phyloP scores from a whole-genome alignment of 1,284 basidiomycete genomes.

The Grifola frondosa region DNA sequence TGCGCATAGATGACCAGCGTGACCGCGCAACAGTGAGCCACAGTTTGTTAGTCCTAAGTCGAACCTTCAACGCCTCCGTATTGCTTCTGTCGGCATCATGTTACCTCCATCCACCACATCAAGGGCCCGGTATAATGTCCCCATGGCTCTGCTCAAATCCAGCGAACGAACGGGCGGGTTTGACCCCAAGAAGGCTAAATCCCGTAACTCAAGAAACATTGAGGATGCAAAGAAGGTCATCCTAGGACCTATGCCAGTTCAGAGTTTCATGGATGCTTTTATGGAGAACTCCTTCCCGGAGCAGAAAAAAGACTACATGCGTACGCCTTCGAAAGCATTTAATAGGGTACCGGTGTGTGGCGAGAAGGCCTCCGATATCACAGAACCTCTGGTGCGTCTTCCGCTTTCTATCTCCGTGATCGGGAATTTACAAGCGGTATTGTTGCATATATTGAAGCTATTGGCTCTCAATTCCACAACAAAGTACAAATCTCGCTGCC shows the following conservation, averaged over 20 bases:
- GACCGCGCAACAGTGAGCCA: too few relatives aligned
- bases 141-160: constrained; percentile 5
- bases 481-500: constrained; percentile 6
- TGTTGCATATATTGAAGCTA: not conserved
- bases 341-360: not conserved
- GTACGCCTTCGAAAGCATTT: not conserved
- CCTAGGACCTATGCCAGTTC: constrained; percentile 6
- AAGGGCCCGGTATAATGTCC: constrained; percentile 8
- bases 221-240: too few relatives aligned
- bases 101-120: too few relatives aligned
- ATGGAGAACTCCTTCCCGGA: too few relatives aligned
- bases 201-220: not conserved
- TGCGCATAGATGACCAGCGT: too few relatives aligned
- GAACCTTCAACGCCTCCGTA: too few relatives aligned
- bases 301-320: too few relatives aligned
- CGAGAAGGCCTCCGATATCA: not conserved
- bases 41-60: too few relatives aligned
- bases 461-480: constrained; percentile 3
- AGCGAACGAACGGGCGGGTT: not conserved
- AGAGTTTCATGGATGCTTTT: too few relatives aligned
- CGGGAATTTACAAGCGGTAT: too few relatives aligned
- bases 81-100: too few relatives aligned
- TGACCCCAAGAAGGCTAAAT: not conserved
- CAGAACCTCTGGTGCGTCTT: constrained; percentile 1
- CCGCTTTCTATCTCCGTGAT: too few relatives aligned